These are phyloP conservation scores for Pyrus betulifolia DNA, from an alignment of 306 rosid genomes.

Conservation along the genomic window DNA sequence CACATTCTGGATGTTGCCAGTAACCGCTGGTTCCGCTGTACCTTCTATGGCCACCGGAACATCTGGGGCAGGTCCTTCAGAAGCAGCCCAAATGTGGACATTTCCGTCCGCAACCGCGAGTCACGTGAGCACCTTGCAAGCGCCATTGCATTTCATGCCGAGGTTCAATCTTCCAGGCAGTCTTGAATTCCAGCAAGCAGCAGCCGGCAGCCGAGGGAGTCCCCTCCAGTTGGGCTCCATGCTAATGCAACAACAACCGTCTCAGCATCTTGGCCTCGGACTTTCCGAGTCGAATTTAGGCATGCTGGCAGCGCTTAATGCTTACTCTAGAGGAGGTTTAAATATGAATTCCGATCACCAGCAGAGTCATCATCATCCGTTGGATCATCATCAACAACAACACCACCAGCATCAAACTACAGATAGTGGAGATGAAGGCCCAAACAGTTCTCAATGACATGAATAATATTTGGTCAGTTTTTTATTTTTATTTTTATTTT, in stretches of 20 bases:
- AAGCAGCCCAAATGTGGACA: conserved; percentile 76
- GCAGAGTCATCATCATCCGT: conserved; percentile 4
- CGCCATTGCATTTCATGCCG: conserved; percentile 66
- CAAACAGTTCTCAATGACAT: conserved; percentile 54
- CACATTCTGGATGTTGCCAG: conserved; percentile 77
- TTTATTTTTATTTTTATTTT: conserved; percentile 8
- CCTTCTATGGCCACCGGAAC: conserved; percentile 3
- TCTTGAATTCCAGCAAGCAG: conserved; percentile 41
- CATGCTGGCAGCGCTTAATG: conserved; percentile 78
- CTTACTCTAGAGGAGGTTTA: conserved; percentile 58
- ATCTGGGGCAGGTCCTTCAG: conserved; percentile 29
- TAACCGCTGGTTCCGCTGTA: conserved; percentile 29
- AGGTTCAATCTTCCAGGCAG: conserved; percentile 51
- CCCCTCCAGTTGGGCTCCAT: conserved; percentile 70
- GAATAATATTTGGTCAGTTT: conserved; percentile 32
- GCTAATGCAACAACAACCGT: conserved; percentile 55
- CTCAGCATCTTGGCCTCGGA: conserved; percentile 67
- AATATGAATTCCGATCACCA: conserved; percentile 51
- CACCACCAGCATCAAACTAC: conserved; percentile 20
- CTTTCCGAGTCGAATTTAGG: conserved; percentile 82
- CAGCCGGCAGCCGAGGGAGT: conserved; percentile 27
- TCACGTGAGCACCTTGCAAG: conserved; percentile 45
- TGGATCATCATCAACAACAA: conserved; percentile 47
- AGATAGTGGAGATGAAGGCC: conserved; percentile 70
- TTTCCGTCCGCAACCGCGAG: conserved; percentile 33